phyloP scores from a whole-genome alignment of 306 rosid species.

The Lagenaria siceraria region DNA sequence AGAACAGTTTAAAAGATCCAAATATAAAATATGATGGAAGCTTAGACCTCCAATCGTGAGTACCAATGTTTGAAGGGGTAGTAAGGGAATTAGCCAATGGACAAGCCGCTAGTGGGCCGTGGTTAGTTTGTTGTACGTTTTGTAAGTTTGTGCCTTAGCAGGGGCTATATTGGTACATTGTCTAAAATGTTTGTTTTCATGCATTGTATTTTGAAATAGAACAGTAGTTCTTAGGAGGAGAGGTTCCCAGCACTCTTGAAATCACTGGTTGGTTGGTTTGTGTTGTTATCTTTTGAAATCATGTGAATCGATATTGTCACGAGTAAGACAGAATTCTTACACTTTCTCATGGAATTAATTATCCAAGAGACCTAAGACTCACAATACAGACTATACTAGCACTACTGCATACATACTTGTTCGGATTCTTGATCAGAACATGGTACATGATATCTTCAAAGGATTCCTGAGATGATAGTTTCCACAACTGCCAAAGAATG shows the following conservation, averaged over 20 bases:
- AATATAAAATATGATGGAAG: too few relatives aligned
- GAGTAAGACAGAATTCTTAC: not conserved
- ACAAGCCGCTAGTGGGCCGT: too few relatives aligned
- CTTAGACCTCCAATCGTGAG: too few relatives aligned
- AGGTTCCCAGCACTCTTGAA: not conserved
- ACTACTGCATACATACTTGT: constrained; percentile 37
- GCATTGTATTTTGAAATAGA: not conserved
- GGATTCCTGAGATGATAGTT: constrained; percentile 59
- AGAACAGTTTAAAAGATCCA: too few relatives aligned
- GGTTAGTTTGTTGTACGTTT: too few relatives aligned
- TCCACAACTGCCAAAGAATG: constrained; percentile 48
- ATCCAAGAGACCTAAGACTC: not conserved
- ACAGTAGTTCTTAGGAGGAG: not conserved
- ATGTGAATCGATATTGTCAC: not conserved
- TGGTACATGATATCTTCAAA: constrained; percentile 50
- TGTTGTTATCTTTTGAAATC: not conserved
- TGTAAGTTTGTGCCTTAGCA: not conserved
- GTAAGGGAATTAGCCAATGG: too few relatives aligned
- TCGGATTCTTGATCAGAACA: constrained; percentile 46
- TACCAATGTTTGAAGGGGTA: too few relatives aligned
- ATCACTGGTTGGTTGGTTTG: not conserved
- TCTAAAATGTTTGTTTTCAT: not conserved
- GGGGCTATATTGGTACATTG: not conserved
- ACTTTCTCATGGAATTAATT: too few relatives aligned
- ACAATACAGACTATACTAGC: not conserved